Conservation (phyloP, 768 basidiomycete species). For the Termitomyces sp. region DNA sequence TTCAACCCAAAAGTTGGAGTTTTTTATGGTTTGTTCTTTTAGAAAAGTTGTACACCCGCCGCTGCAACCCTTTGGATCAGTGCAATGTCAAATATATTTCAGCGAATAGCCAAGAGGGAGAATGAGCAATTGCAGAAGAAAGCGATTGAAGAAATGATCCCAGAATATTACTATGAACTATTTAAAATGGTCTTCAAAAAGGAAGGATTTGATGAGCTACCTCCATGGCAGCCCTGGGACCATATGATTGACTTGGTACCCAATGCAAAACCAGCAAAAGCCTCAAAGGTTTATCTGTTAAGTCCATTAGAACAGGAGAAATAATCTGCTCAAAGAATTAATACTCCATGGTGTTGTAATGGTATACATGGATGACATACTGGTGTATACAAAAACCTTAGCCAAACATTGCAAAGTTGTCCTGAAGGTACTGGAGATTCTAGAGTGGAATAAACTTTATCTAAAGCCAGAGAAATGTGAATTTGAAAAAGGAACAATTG, state of each 20-base stretch:
- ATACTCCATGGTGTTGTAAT: conserved; percentile 23
- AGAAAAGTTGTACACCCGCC: not conserved
- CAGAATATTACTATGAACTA: not conserved
- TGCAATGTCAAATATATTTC: not conserved
- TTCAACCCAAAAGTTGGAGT: conserved; percentile 1
- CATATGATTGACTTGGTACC: conserved; percentile 31
- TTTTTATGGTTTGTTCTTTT: not conserved
- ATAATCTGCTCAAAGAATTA: conserved; percentile 30
- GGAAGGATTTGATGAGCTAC: conserved; percentile 20
- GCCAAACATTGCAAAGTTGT: conserved; percentile 17
- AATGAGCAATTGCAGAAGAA: not conserved
- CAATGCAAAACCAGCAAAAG: conserved; percentile 22
- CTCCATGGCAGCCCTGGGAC: conserved; percentile 29
- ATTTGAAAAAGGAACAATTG: conserved; percentile 16
- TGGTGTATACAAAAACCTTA: conserved; percentile 28
- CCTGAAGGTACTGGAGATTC: conserved; percentile 15
- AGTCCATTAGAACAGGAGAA: conserved; percentile 29
- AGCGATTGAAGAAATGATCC: not conserved
- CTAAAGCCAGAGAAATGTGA: conserved; percentile 31
- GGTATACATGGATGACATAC: conserved; percentile 38
- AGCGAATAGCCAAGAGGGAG: not conserved
- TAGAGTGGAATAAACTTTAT: conserved; percentile 18
- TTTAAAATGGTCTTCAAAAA: conserved; percentile 10
- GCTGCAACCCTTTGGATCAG: not conserved
- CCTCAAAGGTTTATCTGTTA: conserved; percentile 30